A percentile compares a stretch with the other conserved stretches of the same genome.
phyloP scores from a whole-genome alignment of 1,284 basidiomycete genomes.

The Sporisorium exsertum region DNA sequence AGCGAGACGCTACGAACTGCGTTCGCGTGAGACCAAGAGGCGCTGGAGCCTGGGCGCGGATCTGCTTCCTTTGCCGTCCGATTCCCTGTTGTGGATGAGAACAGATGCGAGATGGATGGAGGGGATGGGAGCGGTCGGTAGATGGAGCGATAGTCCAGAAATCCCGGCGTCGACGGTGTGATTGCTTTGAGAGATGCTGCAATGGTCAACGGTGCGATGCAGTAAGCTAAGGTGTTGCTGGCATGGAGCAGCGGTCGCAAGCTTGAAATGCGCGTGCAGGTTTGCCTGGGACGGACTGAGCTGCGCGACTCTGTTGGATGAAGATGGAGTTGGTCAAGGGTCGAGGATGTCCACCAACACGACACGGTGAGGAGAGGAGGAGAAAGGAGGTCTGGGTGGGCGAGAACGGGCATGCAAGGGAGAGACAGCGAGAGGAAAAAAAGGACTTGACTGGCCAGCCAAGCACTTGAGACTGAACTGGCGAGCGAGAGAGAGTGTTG shows the following conservation, averaged over 20 bases:
- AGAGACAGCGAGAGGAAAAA: not conserved
- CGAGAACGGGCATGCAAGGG: not conserved
- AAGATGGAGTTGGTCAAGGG: not conserved
- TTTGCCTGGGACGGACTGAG: not conserved
- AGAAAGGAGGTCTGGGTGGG: not conserved
- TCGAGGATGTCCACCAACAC: not conserved
- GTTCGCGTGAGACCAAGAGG: slow-evolving; percentile 5
- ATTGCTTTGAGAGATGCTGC: too few species aligned
- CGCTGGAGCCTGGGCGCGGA: slow-evolving; percentile 10
- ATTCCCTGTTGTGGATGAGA: not conserved
- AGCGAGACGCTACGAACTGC: slow-evolving; percentile 30
- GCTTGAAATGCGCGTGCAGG: not conserved
- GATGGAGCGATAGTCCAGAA: not conserved
- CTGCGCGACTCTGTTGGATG: not conserved
- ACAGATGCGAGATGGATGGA: not conserved
- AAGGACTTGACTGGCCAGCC: not conserved
- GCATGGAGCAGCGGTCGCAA: not conserved
- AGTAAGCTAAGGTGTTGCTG: too few species aligned
- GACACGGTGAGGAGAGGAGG: not conserved
- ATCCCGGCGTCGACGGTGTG: not conserved
- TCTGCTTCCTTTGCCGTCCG: not conserved
- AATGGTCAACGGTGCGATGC: too few species aligned
- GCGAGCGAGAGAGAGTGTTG: not conserved
- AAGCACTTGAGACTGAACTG: not conserved
- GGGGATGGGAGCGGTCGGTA: not conserved